Percentiles rank a stretch among this genome's conserved stretches.
Conservation (phyloP, 1,139 yeast species). For the Maudiozyma humilis region DNA sequence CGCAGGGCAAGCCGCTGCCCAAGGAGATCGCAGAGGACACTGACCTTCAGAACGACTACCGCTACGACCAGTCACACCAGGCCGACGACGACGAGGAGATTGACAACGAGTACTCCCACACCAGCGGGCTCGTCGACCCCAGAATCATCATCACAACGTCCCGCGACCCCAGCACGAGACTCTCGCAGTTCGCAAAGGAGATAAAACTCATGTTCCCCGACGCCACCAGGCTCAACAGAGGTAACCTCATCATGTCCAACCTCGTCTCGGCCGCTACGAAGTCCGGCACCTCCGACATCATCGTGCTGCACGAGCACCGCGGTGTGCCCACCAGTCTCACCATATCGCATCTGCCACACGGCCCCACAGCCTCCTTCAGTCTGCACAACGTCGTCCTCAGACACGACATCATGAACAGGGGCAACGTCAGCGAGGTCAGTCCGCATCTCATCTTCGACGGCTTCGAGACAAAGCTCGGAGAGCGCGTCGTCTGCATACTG, state of each 20-base stretch:
- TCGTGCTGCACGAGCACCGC: slow-evolving; percentile 88
- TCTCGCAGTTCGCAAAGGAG: slow-evolving; percentile 89
- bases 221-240: slow-evolving; percentile 81
- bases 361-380: slow-evolving; percentile 92
- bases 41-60: slow-evolving; percentile 67
- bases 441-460: slow-evolving; percentile 94
- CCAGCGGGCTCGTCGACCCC: slow-evolving; percentile 90
- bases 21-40: slow-evolving; percentile 86
- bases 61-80: slow-evolving; percentile 50
- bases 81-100: slow-evolving; percentile 56
- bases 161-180: slow-evolving; percentile 77
- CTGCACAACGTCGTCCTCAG: slow-evolving; percentile 89
- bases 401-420: slow-evolving; percentile 82
- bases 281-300: slow-evolving; percentile 69
- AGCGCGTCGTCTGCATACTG: slow-evolving; percentile 69
- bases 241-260: slow-evolving; percentile 80
- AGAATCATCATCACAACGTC: slow-evolving; percentile 87
- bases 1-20: slow-evolving; percentile 82
- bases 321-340: slow-evolving; percentile 96
- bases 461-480: slow-evolving; percentile 75
- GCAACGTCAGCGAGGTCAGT: slow-evolving; percentile 82
- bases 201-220: slow-evolving; percentile 84
- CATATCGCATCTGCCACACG: slow-evolving; percentile 92
- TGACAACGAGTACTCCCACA: slow-evolving; percentile 86
- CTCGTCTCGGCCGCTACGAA: slow-evolving; percentile 77